Conservation (phyloP, 345 rosid species). For the Dimocarpus longan region DNA sequence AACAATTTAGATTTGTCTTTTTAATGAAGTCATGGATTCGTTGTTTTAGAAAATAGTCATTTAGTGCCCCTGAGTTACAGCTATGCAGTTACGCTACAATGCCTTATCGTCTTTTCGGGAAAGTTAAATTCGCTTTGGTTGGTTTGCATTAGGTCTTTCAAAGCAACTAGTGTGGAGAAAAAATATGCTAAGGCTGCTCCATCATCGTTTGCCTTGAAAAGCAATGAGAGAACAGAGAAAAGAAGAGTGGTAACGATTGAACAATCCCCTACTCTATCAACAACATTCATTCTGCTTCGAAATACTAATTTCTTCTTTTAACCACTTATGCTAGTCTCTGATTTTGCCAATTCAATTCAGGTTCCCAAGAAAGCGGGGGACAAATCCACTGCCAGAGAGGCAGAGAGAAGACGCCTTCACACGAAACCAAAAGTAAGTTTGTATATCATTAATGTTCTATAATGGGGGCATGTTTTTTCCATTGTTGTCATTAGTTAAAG, state of each 20-base stretch:
- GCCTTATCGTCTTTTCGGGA: not conserved
- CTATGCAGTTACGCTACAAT: not conserved
- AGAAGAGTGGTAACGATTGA: slow-evolving; percentile 45
- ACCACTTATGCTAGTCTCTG: not conserved
- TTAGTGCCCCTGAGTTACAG: slow-evolving; percentile 3
- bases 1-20: not conserved
- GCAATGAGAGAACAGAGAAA: slow-evolving; percentile 37
- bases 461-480: not conserved
- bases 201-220: slow-evolving; percentile 45
- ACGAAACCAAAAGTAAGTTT: slow-evolving; percentile 51
- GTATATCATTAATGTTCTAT: not conserved
- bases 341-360: slow-evolving; percentile 32
- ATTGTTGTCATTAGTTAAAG: slow-evolving; percentile 11
- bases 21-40: not conserved
- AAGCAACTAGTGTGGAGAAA: slow-evolving; percentile 40
- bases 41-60: not conserved
- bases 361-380: slow-evolving; percentile 40
- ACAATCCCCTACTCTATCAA: not conserved
- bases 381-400: slow-evolving; percentile 39
- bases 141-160: slow-evolving; percentile 39
- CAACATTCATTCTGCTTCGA: not conserved
- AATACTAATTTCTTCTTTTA: slow-evolving; percentile 1
- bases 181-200: slow-evolving; percentile 49
- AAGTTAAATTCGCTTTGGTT: slow-evolving; percentile 20
- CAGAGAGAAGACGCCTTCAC: slow-evolving; percentile 30